Base-by-base conservation (phyloP, 345 rosid species). In the Hirschfeldia incana region DNA sequence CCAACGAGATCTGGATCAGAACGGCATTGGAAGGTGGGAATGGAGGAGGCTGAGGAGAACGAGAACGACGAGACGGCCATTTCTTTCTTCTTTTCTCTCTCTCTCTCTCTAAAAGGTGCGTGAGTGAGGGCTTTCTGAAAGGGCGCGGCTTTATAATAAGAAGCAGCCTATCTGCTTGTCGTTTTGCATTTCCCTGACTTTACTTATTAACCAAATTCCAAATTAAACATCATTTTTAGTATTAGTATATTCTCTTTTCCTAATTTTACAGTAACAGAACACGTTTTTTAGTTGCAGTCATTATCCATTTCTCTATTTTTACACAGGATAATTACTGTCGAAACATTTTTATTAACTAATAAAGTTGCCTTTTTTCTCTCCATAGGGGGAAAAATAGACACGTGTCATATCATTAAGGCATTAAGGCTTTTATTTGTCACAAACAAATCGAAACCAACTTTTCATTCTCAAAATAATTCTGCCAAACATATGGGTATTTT, bases 1-100 rank as follows among this genome's bases (percentile, higher is more conserved):
- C 85, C 86, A 34, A 81, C 85, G 79, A 85, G 88, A 73, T 89
- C 90, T 44, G 90, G 89, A 84, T 88, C 90, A 53, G 96, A 84
- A 67, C 96, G 92, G 82, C 96, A 89, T 79, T 89, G 90, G 70
- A 86, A 89, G 39, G 86, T 72, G 66, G 87, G 78, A 26, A 84
- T 36, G 28, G 80, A 71, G 59, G 73, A 75, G 61, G 70, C 55
- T 32, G 83, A 69, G 39, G 84, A 71, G 70, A 53, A 83, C 12
- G 72, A 81, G 66, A 68, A 85, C 0, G 89, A 88, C 2, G 89
- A 84, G 63, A 88, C 89, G 67, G 91, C 89, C 91, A 88, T 86
- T 74, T 37, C 39, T 37, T 2, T n/a, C 55, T 78, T 6, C 55
- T 29, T 74, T 17, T 65, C 12, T 37, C 44, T 49, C 57, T 42